Conservation (phyloP, 768 basidiomycete genomes). For the Tricholomella constricta region DNA sequence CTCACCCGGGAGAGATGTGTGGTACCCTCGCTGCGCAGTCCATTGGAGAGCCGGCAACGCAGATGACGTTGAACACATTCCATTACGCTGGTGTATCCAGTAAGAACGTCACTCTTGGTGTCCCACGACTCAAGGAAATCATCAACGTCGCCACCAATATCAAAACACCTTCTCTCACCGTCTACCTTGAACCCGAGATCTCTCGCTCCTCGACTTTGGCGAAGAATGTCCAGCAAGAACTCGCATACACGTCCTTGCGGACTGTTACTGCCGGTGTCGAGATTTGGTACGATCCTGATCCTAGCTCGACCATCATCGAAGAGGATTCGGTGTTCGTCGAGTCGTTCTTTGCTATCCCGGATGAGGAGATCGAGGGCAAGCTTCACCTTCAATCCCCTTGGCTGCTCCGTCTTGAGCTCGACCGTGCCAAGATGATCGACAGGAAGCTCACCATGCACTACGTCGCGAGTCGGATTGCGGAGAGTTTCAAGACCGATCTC, state of each 20-base stretch:
- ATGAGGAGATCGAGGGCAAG: constrained; percentile 92
- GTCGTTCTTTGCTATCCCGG: constrained; percentile 99
- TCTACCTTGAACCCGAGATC: constrained; percentile 79
- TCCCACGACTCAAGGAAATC: constrained; percentile 97
- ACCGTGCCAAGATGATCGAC: constrained; percentile 97
- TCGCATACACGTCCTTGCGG: constrained; percentile 90
- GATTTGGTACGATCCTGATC: constrained; percentile 97
- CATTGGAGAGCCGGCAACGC: constrained; percentile 98
- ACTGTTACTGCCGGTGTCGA: constrained; percentile 95
- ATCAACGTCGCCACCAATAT: constrained; percentile 99
- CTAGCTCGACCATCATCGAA: constrained; percentile 90
- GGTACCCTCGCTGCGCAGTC: constrained; percentile 98
- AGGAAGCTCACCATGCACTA: constrained; percentile 94
- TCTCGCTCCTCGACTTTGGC: constrained; percentile 63
- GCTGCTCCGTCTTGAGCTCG: constrained; percentile 95
- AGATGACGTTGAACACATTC: constrained; percentile 99
- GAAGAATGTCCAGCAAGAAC: constrained; percentile 89
- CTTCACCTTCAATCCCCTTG: constrained; percentile 93
- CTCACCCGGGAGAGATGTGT: constrained; percentile 98
- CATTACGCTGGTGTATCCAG: constrained; percentile 99
- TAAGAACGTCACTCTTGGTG: constrained; percentile 99
- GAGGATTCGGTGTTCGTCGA: constrained; percentile 96
- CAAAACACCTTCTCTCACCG: constrained; percentile 95
- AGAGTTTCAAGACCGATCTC: constrained; percentile 92
- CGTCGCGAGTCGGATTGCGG: constrained; percentile 90